phyloP scores from a whole-genome alignment of 2,329 filamentous ascomycete species.

The Aspergillus flavus region DNA sequence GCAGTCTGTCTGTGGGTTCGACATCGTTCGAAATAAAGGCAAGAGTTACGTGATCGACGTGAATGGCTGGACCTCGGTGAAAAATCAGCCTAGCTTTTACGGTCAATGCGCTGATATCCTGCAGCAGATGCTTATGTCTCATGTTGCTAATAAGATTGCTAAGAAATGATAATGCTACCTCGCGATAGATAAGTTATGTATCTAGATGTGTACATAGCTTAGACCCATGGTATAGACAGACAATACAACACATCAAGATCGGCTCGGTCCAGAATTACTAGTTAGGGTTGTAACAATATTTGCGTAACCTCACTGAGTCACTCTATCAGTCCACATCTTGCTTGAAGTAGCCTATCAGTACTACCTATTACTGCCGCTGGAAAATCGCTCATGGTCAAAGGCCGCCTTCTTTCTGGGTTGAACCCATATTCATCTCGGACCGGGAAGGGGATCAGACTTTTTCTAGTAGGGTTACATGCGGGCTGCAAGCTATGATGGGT shows the following conservation, averaged over 20 bases:
- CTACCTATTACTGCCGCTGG: background rate
- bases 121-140: constrained; percentile 68
- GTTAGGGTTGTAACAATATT: background rate
- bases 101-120: constrained; percentile 80
- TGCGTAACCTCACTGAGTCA: background rate
- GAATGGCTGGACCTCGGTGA: constrained; percentile 97
- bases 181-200: background rate
- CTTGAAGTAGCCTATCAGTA: background rate
- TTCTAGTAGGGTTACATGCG: background rate
- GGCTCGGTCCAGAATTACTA: background rate
- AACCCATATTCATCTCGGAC: background rate
- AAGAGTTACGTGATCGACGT: constrained; percentile 95
- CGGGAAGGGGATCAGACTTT: background rate
- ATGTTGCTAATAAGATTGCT: background rate
- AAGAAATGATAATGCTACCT: background rate
- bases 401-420: background rate
- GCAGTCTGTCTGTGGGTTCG: constrained; percentile 88
- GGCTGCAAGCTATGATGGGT: background rate
- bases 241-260: background rate
- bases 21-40: constrained; percentile 76
- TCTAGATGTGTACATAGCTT: background rate
- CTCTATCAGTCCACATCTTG: background rate
- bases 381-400: background rate
- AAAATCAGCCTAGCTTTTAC: constrained; percentile 95
- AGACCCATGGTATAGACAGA: background rate